Base-by-base conservation (phyloP, 2,329 filamentous ascomycete genomes). In the Microdochium paspali region DNA sequence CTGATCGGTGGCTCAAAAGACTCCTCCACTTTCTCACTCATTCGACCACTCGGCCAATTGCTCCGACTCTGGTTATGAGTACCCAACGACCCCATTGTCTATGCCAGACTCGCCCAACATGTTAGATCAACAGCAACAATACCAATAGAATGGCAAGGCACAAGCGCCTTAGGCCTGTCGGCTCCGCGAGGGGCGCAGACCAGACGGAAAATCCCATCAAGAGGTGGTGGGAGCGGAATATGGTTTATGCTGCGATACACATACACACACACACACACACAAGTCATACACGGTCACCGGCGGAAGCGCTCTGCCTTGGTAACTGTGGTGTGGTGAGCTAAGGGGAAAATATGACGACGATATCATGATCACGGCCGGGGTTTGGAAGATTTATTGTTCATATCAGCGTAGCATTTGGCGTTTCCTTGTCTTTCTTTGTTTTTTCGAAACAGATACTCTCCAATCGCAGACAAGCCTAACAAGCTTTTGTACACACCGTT, bases 21-120 rank as follows among this genome's bases (percentile, higher is more conserved):
- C 85, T 65, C 85, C 85, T 68, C 82, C 85, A 61, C 78, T 89
- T 57, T 85, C 83, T 58, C 83, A 85, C 62, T 84, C 81, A 24
- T 86, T 82, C 64, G 82, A 86, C 58, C 77, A 81, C 62, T 87
- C 82, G 46, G 69, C 77, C 51, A 74, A 71, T 58, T 80, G 78
- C 63, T 82, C 79, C 26, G 79, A 83, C 56, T 69, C 74, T 51
- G 74, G 76, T 49, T 82, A 77, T 60, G 76, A 81, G 54, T 82
- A 82, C 66, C 84, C 84, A 31, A 78, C 77, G 40, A 88, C 85
- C 46, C 85, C 85, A 51, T 69, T 85, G 53, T 87, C 83, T n/a
- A 82, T 87, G 78, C 82, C 83, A 26, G 76, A 74, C 44, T 86
- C 84, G 42, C 84, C 84, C 40, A 74, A 74, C 56, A 66, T 77